Percentiles rank a stretch among this genome's conserved stretches.
Evolutionary conservation across 73 alveolate genomes (phyloP).

Genomic region (Effrenium voratum): DNA sequence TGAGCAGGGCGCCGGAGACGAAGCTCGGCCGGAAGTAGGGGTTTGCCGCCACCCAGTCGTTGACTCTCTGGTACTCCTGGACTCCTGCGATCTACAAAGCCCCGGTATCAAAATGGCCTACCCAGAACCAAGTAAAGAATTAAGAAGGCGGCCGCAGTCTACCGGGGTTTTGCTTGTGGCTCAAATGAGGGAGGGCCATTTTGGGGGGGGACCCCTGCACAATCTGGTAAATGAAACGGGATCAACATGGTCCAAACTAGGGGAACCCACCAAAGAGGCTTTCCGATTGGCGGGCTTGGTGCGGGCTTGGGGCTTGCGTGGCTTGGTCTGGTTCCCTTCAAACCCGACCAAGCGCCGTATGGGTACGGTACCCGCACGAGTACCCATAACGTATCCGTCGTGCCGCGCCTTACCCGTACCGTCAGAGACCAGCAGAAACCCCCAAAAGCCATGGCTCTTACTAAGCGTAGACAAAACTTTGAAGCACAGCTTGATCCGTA

Average conservation of each 20-base stretch:
- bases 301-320: not conserved
- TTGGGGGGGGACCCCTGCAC: too few species aligned
- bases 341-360: not conserved
- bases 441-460: too few species aligned
- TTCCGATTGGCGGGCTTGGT: too few species aligned
- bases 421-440: not conserved
- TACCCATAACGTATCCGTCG: not conserved
- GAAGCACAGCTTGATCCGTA: not conserved
- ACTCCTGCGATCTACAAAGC: slow-evolving; percentile 4
- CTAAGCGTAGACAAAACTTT: too few species aligned
- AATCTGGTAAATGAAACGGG: too few species aligned
- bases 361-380: not conserved
- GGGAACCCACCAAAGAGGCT: too few species aligned
- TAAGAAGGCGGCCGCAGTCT: not conserved
- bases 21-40: slow-evolving; percentile 72
- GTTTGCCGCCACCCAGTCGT: slow-evolving; percentile 74
- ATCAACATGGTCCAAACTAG: too few species aligned
- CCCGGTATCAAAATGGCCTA: not conserved
- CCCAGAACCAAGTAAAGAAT: not conserved
- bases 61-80: slow-evolving; percentile 74
- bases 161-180: too few species aligned
- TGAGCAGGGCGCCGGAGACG: slow-evolving; percentile 59
- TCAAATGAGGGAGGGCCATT: too few species aligned
- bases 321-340: not conserved
- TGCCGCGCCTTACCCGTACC: not conserved